Base-by-base conservation (phyloP, 148 eudicot genomes). In the Bassia scoparia region DNA sequence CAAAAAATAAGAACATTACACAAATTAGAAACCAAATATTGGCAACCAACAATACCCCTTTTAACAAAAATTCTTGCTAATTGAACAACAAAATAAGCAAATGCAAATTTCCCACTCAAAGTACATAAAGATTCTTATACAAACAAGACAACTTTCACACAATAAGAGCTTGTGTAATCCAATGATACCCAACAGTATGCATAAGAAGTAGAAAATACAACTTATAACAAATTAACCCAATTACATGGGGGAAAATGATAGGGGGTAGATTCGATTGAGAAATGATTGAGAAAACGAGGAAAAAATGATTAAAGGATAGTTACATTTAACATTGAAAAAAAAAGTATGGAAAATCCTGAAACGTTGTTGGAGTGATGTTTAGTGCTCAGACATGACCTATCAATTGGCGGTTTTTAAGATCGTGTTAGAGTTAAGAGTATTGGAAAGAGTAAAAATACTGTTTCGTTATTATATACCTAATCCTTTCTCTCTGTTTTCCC, bases 351-450 rank as follows among this genome's bases (percentile, higher is more conserved):
- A 29, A 43, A 11, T 78, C 87, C 93, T 93, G 81, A 83, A 80
- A 84, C 18, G 72, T 60, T 79, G 66, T 79, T 80, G 33, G 85
- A 61, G 61, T 56, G 68, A 85, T 61, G 69, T 87, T 88, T 71
- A 89, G 76, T 66, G 93, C 71, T 53, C 26, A 71, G 88, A 87
- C 97, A 90, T 90, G 71, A 33, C 63, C 53, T 41, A 38, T 68
- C 76, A 84, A 76, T n/a, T 78, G 84, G 80, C 80, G 71, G 80
- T 61, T 66, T 76, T 41, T 53, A 26, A 1, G 69, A 71, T 70
- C n/a, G n/a, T n/a, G n/a, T n/a, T n/a, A n/a, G n/a, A n/a, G n/a
- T n/a, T n/a, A n/a, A n/a, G n/a, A n/a, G n/a, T n/a, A n/a, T n/a
- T n/a, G n/a, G n/a, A n/a, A n/a, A n/a, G n/a, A n/a, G n/a, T n/a